phyloP scores from a whole-genome alignment of 139 green algal species.

The Micromonas pusilla region DNA sequence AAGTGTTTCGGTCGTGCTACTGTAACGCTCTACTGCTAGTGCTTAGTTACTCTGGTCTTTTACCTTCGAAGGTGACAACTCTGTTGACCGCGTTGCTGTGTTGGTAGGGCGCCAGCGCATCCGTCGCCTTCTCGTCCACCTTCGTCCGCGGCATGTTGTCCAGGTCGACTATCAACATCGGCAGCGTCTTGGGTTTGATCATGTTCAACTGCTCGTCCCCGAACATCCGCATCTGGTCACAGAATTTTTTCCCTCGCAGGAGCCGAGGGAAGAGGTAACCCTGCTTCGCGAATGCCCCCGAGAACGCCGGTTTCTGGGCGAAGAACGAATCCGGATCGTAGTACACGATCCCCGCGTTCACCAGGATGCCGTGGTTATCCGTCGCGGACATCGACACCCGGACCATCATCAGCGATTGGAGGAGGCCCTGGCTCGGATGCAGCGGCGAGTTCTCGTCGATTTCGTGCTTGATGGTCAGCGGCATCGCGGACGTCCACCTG shows the following conservation, averaged over 20 bases:
- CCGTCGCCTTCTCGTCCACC: neutral
- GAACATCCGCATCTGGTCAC: neutral
- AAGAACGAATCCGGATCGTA: neutral
- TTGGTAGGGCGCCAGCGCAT: neutral
- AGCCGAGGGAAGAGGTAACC: neutral
- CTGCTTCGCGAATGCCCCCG: neutral
- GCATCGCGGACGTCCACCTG: neutral
- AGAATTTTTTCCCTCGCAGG: constrained; percentile 1
- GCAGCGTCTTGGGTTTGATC: neutral
- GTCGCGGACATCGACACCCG: neutral
- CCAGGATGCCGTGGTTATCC: neutral
- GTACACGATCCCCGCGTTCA: neutral
- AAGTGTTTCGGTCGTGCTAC: no score
- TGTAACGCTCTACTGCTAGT: neutral
- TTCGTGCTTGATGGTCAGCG: neutral
- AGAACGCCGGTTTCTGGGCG: neutral
- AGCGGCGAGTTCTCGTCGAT: neutral
- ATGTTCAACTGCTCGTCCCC: neutral
- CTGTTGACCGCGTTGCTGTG: neutral
- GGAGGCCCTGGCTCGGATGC: neutral
- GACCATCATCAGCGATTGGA: neutral
- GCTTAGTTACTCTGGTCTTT: neutral
- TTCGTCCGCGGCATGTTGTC: neutral
- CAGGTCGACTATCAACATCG: neutral
- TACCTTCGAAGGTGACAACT: neutral